Conservation (phyloP, 1,139 yeast species). For the Zygoascus meyerae region DNA sequence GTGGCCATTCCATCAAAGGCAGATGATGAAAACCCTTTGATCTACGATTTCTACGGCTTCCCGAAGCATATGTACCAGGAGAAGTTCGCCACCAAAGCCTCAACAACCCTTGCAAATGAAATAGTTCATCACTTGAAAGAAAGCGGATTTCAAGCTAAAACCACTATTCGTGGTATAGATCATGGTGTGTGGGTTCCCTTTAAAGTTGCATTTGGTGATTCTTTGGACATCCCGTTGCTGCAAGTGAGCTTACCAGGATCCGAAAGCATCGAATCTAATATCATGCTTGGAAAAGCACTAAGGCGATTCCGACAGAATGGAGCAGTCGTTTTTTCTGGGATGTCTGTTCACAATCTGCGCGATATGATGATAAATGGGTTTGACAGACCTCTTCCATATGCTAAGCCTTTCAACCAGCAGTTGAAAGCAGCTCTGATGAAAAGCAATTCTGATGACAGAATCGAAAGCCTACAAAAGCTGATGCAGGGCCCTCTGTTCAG, state of each 20-base stretch:
- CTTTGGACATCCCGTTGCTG: slow-evolving; percentile 38
- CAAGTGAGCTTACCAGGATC: slow-evolving; percentile 55
- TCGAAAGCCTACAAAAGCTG: slow-evolving; percentile 26
- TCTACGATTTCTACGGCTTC: slow-evolving; percentile 72
- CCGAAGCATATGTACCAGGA: slow-evolving; percentile 59
- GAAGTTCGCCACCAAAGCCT: slow-evolving; percentile 49
- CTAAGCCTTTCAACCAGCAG: slow-evolving; percentile 44
- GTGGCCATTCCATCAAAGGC: slow-evolving; percentile 40
- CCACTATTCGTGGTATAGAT: slow-evolving; percentile 58
- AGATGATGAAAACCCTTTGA: slow-evolving; percentile 32
- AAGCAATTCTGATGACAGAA: slow-evolving; percentile 19
- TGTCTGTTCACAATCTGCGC: slow-evolving; percentile 69
- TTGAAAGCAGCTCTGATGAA: slow-evolving; percentile 36
- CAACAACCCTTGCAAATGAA: slow-evolving; percentile 40
- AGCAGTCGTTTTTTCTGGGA: slow-evolving; percentile 63
- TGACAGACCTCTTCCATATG: slow-evolving; percentile 17
- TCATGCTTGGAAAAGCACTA: slow-evolving; percentile 52
- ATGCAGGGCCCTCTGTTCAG: slow-evolving; percentile 35
- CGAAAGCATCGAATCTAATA: slow-evolving; percentile 42
- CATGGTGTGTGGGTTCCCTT: slow-evolving; percentile 83
- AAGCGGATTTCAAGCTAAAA: slow-evolving; percentile 42
- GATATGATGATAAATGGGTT: slow-evolving; percentile 34
- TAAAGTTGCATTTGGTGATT: slow-evolving; percentile 51
- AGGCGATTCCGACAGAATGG: slow-evolving; percentile 44
- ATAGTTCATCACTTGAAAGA: slow-evolving; percentile 40